Base-by-base conservation (phyloP, 495 filamentous ascomycete species). In the Letharia columbiana region DNA sequence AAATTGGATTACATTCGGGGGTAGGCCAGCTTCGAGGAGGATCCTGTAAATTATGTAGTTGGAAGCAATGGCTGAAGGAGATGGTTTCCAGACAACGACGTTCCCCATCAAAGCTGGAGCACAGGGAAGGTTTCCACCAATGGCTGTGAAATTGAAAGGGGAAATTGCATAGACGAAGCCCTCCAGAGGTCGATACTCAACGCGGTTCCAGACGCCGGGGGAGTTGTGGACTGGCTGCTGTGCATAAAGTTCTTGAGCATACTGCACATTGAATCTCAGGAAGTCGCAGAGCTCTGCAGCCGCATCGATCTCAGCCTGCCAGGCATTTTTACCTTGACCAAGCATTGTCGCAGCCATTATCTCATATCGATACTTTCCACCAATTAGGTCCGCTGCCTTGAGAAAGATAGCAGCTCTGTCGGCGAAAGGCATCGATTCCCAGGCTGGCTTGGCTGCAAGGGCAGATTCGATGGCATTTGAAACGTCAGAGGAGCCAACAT, bases 231-330 rank as follows among this genome's bases (percentile, higher is more conserved):
- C 75, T 10, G 91, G 91, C 76, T 96, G 91, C 74, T 90, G 87
- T 33, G 89, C 85, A 73, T 95, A 95, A 35, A 95, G 72, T 71
- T 95, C 89, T 77, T 95, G 88, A 28, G 91, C 91, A 72, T 91
- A 95, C 72, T 90, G 86, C 47, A 94, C 91, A 69, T 90, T 92
- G 78, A 95, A 95, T 44, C 81, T 66, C 8, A 96, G 80, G 77
- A 98, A 98, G 74, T 98, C 92, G 64, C 86, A 87, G 63, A 96
- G 77, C 76, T 98, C 93, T 2, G 93, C 92, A 3, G 92, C 92
- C 31, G 92, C 87, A 77, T 98, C 93, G 68, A 97, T 96, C 81
- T 98, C 93, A 56, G 90, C 93, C 74, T 98, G 93, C 91, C 92
- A 97, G 28, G 90, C 89, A 73, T 96, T 97, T 81, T 98, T 98